Evolutionary conservation across 345 rosid genomes (phyloP), one percentile per base, ranked within the genome.

Genomic region (Acer saccharum): DNA sequence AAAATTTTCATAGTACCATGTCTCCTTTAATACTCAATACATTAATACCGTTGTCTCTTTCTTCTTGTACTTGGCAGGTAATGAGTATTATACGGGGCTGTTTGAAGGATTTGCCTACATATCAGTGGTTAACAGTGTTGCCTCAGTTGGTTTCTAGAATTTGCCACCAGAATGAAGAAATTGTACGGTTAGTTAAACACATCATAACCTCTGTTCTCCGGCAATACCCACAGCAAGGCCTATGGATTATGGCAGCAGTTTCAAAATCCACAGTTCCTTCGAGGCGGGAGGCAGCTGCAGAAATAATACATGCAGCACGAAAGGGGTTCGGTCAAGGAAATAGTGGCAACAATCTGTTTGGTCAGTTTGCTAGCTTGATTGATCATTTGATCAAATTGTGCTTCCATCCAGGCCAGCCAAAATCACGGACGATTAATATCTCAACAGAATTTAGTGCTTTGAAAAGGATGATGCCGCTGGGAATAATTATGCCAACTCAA

Each of bases 121-220:
- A 96, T 81, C 97, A 93, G 78, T 94, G 99, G 99, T 87, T 96
- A 83, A 86, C 97, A 25, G 95, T 93, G 69, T 80, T 95, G 84
- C 98, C 99, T 76, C 99, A 94, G 78, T 83, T 95, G 82, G 99
- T 94, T 79, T 96, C 99, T 79, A 90, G 99, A 84, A 94, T 96
- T 81, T 94, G 98, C 84, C 99, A 96, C 82, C 98, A 96, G 79
- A 96, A 94, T 81, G 94, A 86, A 77, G 97, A 96, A 71, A 86
- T 84, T 72, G 98, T 94, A 82, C 84, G 78, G 73, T 77, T 96
- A 81, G 95, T 94, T 79, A 94, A 92, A 81, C 88, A 77, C 73
- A 89, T 96, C 74, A 88, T 96, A 78, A 89, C 87, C 64, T 91
- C 94, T 79, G 99, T 94, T 85, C 93, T 96, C 46, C 87, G 87